These are phyloP conservation scores for Russula sp. DNA, from an alignment of 768 basidiomycete genomes.

Conservation along the genomic window DNA sequence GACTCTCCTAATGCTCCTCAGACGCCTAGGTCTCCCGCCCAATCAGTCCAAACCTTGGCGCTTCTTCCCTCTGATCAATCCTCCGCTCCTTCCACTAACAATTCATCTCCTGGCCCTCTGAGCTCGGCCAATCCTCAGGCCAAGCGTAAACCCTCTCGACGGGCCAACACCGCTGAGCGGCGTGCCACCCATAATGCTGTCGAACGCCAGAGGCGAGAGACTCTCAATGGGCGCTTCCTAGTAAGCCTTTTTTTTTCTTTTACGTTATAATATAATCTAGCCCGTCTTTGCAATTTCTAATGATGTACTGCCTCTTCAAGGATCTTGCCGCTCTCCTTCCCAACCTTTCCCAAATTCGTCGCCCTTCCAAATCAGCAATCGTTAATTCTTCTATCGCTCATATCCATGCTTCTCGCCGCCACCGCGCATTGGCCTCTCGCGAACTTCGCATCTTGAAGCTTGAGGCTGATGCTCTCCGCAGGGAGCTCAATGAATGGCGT, in stretches of 20 bases:
- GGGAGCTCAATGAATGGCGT: conserved; percentile 93
- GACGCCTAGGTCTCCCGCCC: conserved; percentile 41
- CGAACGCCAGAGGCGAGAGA: conserved; percentile 88
- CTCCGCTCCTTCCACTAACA: conserved; percentile 20
- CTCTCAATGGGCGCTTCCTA: conserved; percentile 86
- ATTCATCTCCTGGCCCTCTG: conserved; percentile 12
- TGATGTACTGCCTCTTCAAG: conserved; percentile 31
- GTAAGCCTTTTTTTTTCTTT: conserved; percentile 34
- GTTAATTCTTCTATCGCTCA: conserved; percentile 94
- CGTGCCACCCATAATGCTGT: conserved; percentile 96
- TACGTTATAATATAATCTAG: conserved; percentile 1
- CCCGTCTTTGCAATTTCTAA: conserved; percentile 5
- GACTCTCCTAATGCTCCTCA: conserved; percentile 39
- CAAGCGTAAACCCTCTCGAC: conserved; percentile 77
- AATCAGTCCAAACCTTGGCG: conserved; percentile 31
- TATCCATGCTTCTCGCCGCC: conserved; percentile 73
- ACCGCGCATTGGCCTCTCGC: conserved; percentile 72
- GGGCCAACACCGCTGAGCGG: conserved; percentile 95
- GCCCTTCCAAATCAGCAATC: conserved; percentile 94
- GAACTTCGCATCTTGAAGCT: conserved; percentile 72
- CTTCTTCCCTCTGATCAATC: conserved; percentile 30
- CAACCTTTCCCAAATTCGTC: conserved; percentile 82
- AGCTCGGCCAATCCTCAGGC: conserved; percentile 32
- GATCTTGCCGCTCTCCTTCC: conserved; percentile 89
- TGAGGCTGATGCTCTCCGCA: conserved; percentile 81